Base-by-base conservation (phyloP, 345 rosid species). In the Excoecaria agallocha region DNA sequence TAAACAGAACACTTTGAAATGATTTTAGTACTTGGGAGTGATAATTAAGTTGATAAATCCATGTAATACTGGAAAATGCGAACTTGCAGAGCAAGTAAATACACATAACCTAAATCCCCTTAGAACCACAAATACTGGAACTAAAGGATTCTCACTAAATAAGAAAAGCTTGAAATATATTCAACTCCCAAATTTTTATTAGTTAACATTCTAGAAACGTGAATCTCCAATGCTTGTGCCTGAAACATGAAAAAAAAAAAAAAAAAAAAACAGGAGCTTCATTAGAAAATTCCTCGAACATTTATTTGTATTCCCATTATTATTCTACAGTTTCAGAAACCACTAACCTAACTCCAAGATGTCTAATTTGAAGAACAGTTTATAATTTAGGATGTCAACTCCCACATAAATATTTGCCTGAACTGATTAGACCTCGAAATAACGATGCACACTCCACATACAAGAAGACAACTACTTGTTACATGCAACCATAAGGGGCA, bases 141-240 rank as follows among this genome's bases (percentile, higher is more conserved):
- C 90, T 74, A 81, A 85, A 77, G 88, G 87, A 87, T 84, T 87
- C 84, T 70, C 70, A 25, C 79, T 76, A 76, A 79, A 68, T n/a
- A 77, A n/a, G 56, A 41, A 68, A 69, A 70, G 56, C 38, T 63
- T 68, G 17, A 72, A 38, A 60, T 57, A 76, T 73, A 78, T 78
- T 74, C 81, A 74, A 72, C 72, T 35, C 76, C 39, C 59, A 68
- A 38, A 68, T 20, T 20, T 68, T 55, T 49, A 55, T 22, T 60
- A 22, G 68, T 76, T 74, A 72, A 69, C 35, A 63, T 70, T 46
- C 75, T 63, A 75, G 16, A 55, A 51, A n/a, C 67, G 70, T 48
- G 76, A 30, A 70, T 74, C 82, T 81, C 81, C 80, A 37, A 73
- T 19, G 20, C 80, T 65, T 30, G 74, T 70, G 74, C 86, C 89